Evolutionary conservation across 1,284 basidiomycete species (phyloP).

Genomic region (Athelia psychrophila): DNA sequence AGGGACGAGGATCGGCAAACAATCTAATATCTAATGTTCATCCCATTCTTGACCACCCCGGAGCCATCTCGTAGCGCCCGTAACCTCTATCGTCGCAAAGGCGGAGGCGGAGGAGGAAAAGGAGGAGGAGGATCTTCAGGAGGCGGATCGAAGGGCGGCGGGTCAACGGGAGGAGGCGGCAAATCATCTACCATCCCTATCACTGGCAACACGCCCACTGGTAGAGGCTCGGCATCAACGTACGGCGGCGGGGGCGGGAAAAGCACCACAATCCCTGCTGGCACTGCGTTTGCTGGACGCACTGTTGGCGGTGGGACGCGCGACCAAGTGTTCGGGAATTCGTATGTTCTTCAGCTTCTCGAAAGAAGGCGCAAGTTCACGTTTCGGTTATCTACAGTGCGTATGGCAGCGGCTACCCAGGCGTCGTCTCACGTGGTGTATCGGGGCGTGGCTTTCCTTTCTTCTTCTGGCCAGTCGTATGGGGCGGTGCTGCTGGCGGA

Average conservation of each 20-base stretch:
- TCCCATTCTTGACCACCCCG: neutral
- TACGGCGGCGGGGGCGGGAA: constrained; percentile 35
- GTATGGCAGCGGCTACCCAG: constrained; percentile 62
- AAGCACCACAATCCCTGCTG: constrained; percentile 31
- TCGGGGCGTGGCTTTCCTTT: constrained; percentile 49
- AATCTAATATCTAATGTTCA: neutral
- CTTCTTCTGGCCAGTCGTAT: constrained; percentile 58
- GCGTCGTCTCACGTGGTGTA: constrained; percentile 38
- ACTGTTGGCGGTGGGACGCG: constrained; percentile 38
- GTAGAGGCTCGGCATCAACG: neutral
- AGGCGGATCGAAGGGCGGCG: neutral
- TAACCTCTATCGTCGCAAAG: neutral
- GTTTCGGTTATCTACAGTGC: neutral
- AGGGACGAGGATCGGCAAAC: too few species aligned
- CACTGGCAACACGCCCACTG: neutral
- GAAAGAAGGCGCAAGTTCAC: constrained; percentile 9
- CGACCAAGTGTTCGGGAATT: constrained; percentile 34
- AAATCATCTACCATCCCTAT: neutral
- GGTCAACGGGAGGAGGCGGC: neutral
- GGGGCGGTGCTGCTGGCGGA: constrained; percentile 36
- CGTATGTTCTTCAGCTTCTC: constrained; percentile 17
- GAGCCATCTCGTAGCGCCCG: neutral
- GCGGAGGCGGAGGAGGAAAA: neutral
- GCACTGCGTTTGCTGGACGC: constrained; percentile 40
- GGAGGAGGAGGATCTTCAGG: neutral